phyloP scores from a whole-genome alignment of 805 yeast species.

The Starmerella floricola region DNA sequence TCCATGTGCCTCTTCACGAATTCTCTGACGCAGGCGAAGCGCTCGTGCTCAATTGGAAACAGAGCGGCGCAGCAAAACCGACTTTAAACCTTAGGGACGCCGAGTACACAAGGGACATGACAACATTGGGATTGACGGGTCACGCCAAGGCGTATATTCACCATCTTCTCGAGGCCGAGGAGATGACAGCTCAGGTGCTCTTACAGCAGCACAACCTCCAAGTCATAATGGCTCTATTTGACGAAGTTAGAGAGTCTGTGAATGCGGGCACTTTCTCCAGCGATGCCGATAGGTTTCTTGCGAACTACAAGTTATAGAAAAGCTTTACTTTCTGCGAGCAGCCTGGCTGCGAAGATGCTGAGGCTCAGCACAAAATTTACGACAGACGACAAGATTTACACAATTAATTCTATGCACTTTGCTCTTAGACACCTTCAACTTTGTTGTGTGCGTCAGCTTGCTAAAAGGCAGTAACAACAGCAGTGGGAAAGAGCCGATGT shows the following conservation, averaged over 20 bases:
- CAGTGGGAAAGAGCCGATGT: no score
- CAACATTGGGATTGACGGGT: constrained; percentile 22
- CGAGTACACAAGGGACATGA: constrained; percentile 26
- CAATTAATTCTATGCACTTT: no score
- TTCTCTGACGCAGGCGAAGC: constrained; percentile 32
- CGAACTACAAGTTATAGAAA: not conserved
- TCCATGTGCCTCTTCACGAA: constrained; percentile 26
- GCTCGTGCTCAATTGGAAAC: constrained; percentile 22
- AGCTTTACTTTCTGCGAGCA: no score
- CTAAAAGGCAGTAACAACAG: no score
- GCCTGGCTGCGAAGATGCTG: no score
- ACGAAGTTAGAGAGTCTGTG: constrained; percentile 26
- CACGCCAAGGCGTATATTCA: constrained; percentile 34
- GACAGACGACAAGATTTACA: no score
- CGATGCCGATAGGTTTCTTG: constrained; percentile 10
- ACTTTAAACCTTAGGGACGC: constrained; percentile 28
- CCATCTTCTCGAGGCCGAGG: constrained; percentile 32
- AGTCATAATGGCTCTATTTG: constrained; percentile 26
- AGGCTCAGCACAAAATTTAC: no score
- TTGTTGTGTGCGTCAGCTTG: no score
- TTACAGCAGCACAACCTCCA: constrained; percentile 32
- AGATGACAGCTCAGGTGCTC: constrained; percentile 35
- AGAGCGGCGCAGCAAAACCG: constrained; percentile 16
- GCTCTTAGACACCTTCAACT: no score
- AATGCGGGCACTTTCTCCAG: constrained; percentile 25